A percentile compares a stretch with the other conserved stretches of the same genome.
Evolutionary conservation across 1,139 yeast species (phyloP).

Genomic region (Yamadazyma membranifaciens): DNA sequence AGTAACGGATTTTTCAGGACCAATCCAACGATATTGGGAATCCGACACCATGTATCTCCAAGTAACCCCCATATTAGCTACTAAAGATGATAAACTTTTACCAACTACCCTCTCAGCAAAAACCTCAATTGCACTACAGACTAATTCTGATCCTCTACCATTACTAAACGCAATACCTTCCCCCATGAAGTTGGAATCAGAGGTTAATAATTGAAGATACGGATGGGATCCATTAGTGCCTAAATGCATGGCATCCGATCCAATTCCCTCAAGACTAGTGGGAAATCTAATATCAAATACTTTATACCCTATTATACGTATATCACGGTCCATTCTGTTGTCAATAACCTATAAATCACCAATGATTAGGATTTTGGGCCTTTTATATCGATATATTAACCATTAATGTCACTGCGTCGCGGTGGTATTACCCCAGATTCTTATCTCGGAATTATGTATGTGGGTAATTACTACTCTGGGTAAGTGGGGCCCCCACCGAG

Average conservation of each 20-base stretch:
- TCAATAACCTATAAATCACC: no score
- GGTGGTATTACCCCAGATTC: no score
- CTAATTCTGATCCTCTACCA: constrained; percentile 17
- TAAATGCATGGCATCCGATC: constrained; percentile 34
- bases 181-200: constrained; percentile 9
- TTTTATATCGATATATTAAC: no score
- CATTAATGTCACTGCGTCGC: no score
- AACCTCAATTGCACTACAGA: constrained; percentile 16
- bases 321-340: constrained; percentile 2
- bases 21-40: constrained; percentile 38
- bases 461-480: no score
- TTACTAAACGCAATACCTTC: constrained; percentile 19
- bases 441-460: no score
- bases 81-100: constrained; percentile 25
- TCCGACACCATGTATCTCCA: constrained; percentile 36
- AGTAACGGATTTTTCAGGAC: constrained; percentile 38
- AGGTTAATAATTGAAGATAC: constrained; percentile 14
- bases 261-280: constrained; percentile 29
- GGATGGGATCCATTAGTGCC: constrained; percentile 29
- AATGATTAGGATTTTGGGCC: no score
- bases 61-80: constrained; percentile 32
- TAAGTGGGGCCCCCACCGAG: no score
- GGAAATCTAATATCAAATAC: constrained; percentile 29
- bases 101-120: constrained; percentile 19
- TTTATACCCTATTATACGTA: constrained; percentile 19